These are phyloP conservation scores for Diaporthe sp. DNA, from an alignment of 2,329 filamentous ascomycete species.

Conservation along the genomic window DNA sequence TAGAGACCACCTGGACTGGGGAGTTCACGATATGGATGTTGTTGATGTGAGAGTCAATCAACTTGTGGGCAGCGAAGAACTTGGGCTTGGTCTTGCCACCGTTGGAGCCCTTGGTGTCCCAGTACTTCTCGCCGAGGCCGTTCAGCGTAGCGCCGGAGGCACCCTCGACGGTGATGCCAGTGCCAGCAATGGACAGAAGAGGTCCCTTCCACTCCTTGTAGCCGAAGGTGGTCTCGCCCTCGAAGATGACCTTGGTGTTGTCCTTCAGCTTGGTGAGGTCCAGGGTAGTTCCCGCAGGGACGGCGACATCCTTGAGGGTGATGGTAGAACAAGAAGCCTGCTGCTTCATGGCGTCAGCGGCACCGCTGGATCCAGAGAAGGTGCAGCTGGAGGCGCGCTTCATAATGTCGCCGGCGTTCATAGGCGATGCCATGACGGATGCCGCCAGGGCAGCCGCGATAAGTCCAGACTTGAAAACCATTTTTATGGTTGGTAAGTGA, in stretches of 20 bases:
- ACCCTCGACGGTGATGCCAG: slow-evolving; percentile 65
- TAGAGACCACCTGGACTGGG: slow-evolving; percentile 65
- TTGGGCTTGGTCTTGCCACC: slow-evolving; percentile 74
- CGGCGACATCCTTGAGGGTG: slow-evolving; percentile 63
- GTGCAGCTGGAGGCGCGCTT: slow-evolving; percentile 58
- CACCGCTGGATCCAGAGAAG: slow-evolving; percentile 62
- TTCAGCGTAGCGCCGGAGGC: slow-evolving; percentile 67
- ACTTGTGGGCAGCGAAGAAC: slow-evolving; percentile 67
- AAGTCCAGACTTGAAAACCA: slow-evolving; percentile 31
- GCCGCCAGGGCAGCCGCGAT: slow-evolving; percentile 39
- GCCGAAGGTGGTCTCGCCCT: slow-evolving; percentile 74
- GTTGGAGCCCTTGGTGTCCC: slow-evolving; percentile 71
- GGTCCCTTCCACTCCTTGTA: slow-evolving; percentile 77
- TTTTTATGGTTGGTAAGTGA: slow-evolving; percentile 21
- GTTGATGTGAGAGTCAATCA: slow-evolving; percentile 63
- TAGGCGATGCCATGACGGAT: slow-evolving; percentile 36
- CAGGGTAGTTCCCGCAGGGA: slow-evolving; percentile 70
- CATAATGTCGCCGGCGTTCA: slow-evolving; percentile 27
- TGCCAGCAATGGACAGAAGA: slow-evolving; percentile 71
- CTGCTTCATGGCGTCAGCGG: slow-evolving; percentile 57
- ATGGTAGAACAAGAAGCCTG: slow-evolving; percentile 67
- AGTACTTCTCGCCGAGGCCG: slow-evolving; percentile 69
- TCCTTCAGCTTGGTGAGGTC: slow-evolving; percentile 65
- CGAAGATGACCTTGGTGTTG: slow-evolving; percentile 68
- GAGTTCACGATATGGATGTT: slow-evolving; percentile 66